Evolutionary conservation across 257 asterid genomes (phyloP).

Genomic region (Fraxinus excelsior): DNA sequence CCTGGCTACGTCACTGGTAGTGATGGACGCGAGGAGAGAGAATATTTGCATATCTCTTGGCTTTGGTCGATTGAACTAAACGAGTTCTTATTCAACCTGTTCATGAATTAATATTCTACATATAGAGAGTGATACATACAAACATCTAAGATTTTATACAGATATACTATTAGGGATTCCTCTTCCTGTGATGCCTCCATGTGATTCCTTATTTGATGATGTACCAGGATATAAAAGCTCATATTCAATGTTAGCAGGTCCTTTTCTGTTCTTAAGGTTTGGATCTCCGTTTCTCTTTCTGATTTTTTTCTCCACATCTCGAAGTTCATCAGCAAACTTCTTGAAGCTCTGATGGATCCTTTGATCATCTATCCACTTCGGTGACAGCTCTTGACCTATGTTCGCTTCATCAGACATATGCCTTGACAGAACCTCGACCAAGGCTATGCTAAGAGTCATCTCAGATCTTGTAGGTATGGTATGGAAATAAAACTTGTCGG

Average conservation of each 20-base stretch:
- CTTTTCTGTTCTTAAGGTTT: slow-evolving; percentile 44
- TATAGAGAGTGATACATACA: no score
- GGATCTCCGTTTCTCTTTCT: slow-evolving; percentile 42
- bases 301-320: slow-evolving; percentile 41
- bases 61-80: no score
- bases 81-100: no score
- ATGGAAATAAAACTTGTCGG: slow-evolving; percentile 41
- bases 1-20: no score
- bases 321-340: slow-evolving; percentile 41
- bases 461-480: slow-evolving; percentile 48
- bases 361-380: slow-evolving; percentile 39
- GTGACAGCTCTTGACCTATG: slow-evolving; percentile 40
- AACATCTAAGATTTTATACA: slow-evolving; percentile 25
- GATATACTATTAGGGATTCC: slow-evolving; percentile 47
- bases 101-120: no score
- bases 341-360: slow-evolving; percentile 35
- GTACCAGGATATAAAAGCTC: slow-evolving; percentile 36
- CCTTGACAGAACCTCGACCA: slow-evolving; percentile 43
- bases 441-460: slow-evolving; percentile 40
- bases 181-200: slow-evolving; percentile 27
- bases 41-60: no score
- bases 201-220: slow-evolving; percentile 27
- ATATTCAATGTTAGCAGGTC: slow-evolving; percentile 35
- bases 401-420: slow-evolving; percentile 26
- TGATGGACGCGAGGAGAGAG: no score